Evolutionary conservation across 1,139 yeast genomes (phyloP).

Genomic region (Kazachstania sp.): DNA sequence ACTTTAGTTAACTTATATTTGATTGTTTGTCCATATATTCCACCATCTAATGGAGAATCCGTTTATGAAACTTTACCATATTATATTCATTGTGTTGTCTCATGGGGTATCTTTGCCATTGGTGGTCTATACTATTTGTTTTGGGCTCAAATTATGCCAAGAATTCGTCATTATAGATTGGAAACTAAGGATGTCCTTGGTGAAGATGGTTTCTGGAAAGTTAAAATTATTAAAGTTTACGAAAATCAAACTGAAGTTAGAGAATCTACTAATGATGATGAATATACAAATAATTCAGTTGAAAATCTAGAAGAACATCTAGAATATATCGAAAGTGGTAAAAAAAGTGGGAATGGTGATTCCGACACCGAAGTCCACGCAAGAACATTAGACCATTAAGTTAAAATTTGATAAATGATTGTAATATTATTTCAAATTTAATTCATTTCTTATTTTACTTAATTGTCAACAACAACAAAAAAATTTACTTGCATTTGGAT

Average conservation of each 20-base stretch:
- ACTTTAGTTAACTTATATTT: constrained; percentile 60
- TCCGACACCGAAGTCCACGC: neutral
- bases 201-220: constrained; percentile 69
- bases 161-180: constrained; percentile 48
- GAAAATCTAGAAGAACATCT: constrained; percentile 2
- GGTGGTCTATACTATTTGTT: constrained; percentile 67
- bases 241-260: constrained; percentile 10
- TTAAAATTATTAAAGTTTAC: constrained; percentile 41
- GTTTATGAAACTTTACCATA: constrained; percentile 65
- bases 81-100: constrained; percentile 75
- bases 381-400: neutral
- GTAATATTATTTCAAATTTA: neutral
- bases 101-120: constrained; percentile 66
- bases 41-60: constrained; percentile 57
- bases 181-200: constrained; percentile 54
- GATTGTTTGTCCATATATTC: constrained; percentile 73
- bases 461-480: too few relatives aligned
- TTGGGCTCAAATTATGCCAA: constrained; percentile 57
- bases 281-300: constrained; percentile 3
- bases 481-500: too few relatives aligned
- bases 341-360: neutral
- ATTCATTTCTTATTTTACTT: too few relatives aligned
- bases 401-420: neutral
- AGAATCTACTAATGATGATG: constrained; percentile 8
- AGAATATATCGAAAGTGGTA: constrained; percentile 6